Percentiles rank a stretch among this genome's conserved stretches.
Evolutionary conservation across 1,284 basidiomycete genomes (phyloP).

Genomic region (Pascua sp.): DNA sequence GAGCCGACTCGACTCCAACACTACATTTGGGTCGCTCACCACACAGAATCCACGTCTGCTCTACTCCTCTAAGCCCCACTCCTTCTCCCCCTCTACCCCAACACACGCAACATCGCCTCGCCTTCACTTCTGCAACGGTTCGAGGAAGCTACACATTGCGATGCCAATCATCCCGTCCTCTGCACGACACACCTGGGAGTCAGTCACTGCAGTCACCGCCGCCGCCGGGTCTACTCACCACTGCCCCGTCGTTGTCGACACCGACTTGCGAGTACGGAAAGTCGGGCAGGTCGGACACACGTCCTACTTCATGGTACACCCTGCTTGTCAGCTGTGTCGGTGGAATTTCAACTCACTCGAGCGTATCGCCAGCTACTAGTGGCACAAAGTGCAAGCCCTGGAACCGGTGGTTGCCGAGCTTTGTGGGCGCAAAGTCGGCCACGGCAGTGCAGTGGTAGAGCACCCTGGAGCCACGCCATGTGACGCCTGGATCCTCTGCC

Average conservation of each 20-base stretch:
- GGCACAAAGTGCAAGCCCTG: constrained; percentile 41
- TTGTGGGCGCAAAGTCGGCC: constrained; percentile 39
- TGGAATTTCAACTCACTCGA: constrained; percentile 34
- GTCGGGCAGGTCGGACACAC: constrained; percentile 44
- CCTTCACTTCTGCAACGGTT: constrained; percentile 36
- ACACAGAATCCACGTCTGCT: no score
- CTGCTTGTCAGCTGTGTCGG: constrained; percentile 13
- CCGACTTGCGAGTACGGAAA: constrained; percentile 48
- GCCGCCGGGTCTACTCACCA: constrained; percentile 34
- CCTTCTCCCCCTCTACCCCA: no score
- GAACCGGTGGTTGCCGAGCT: constrained; percentile 33
- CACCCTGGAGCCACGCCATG: constrained; percentile 36
- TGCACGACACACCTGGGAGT: constrained; percentile 27
- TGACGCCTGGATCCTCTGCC: constrained; percentile 30
- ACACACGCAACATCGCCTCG: no score
- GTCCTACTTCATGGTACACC: constrained; percentile 49
- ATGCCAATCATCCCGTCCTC: constrained; percentile 44
- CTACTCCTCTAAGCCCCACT: no score
- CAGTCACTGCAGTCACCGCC: no score
- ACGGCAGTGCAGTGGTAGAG: constrained; percentile 48
- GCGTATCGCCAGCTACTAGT: constrained; percentile 39
- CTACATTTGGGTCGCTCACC: no score
- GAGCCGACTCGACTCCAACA: no score
- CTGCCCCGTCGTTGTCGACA: constrained; percentile 49
- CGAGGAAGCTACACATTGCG: constrained; percentile 49